Conservation (phyloP, 345 rosid species). For the Lenwebbia sp. region DNA sequence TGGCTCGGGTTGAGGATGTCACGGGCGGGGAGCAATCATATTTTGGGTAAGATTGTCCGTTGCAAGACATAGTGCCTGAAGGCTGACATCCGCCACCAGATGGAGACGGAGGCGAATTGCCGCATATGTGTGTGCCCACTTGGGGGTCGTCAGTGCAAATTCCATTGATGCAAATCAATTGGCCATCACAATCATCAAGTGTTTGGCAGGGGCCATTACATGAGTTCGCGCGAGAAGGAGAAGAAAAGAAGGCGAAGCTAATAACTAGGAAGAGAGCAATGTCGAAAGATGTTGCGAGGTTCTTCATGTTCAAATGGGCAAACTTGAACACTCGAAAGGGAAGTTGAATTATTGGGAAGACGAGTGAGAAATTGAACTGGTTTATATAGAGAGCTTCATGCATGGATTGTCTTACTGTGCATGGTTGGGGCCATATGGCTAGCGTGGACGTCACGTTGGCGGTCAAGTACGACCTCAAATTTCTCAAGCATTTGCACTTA, state of each 20-base stretch:
- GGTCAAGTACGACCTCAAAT: background rate
- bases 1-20: too few species aligned
- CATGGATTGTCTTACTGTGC: background rate
- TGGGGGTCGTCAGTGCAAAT: background rate
- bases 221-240: background rate
- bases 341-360: background rate
- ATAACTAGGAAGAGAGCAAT: background rate
- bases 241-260: background rate
- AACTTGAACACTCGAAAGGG: background rate
- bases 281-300: background rate
- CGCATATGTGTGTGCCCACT: background rate
- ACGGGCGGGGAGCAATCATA: too few species aligned
- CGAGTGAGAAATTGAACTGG: background rate
- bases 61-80: background rate
- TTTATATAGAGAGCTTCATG: background rate
- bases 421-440: background rate
- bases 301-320: background rate
- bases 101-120: background rate
- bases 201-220: background rate
- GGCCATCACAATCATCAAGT: background rate
- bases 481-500: background rate
- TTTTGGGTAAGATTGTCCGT: background rate
- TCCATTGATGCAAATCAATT: background rate
- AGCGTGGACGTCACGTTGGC: background rate
- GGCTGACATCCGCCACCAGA: background rate